Evolutionary conservation across 805 yeast genomes (phyloP).

Genomic region (Komagataella mondaviorum): DNA sequence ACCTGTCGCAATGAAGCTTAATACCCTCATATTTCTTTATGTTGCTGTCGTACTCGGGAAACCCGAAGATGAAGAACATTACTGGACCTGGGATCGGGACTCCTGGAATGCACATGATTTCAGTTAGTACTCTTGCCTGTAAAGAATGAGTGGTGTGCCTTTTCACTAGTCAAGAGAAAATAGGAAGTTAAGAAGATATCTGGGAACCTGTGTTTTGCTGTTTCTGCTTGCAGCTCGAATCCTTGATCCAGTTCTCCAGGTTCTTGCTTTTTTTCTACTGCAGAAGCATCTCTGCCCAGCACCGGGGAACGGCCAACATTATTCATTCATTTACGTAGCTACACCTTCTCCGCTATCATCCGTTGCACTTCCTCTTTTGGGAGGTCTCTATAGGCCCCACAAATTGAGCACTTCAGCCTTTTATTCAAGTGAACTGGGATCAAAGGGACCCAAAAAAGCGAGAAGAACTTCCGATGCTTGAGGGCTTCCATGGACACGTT

Average conservation of each 20-base stretch:
- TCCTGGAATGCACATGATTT: background rate
- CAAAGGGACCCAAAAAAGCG: conserved; percentile 13
- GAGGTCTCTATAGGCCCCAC: conserved; percentile 6
- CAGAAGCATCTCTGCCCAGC: background rate
- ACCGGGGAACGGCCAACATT: background rate
- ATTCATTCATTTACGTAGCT: background rate
- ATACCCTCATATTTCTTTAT: background rate
- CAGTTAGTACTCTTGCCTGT: too few species aligned
- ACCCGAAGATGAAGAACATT: background rate
- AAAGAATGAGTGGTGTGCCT: background rate
- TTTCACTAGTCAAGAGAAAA: background rate
- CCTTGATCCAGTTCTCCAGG: background rate
- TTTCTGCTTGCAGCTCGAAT: background rate
- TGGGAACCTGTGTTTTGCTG: background rate
- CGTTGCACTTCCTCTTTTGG: conserved; percentile 4
- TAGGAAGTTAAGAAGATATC: background rate
- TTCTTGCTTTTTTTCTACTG: background rate
- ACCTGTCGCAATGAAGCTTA: conserved; percentile 11
- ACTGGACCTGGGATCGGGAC: background rate
- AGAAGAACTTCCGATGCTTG: conserved; percentile 10
- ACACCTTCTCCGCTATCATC: background rate
- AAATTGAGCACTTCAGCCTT: conserved; percentile 12
- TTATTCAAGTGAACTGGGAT: conserved; percentile 12
- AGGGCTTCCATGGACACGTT: conserved; percentile 12
- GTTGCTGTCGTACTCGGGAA: background rate